Percentiles rank a stretch among this genome's conserved stretches.
phyloP scores from a whole-genome alignment of 2,329 filamentous ascomycete genomes.

The Aureobasidium namibiae region DNA sequence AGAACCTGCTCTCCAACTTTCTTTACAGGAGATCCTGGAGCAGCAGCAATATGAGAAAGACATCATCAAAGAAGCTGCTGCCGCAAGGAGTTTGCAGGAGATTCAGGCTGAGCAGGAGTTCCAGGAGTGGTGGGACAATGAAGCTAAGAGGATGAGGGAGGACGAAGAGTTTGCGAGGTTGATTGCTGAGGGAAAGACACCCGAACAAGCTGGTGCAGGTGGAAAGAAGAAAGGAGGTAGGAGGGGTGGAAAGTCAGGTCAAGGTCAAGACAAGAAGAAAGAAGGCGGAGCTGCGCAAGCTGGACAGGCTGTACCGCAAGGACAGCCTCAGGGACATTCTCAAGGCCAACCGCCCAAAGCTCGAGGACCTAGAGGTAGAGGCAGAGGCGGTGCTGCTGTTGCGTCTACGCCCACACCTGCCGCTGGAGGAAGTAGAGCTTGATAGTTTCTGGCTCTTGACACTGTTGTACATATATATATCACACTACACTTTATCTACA shows the following conservation, averaged over 20 bases:
- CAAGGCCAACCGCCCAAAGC: not conserved
- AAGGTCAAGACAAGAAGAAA: constrained; percentile 17
- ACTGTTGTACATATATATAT: too few relatives aligned
- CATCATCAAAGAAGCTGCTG: constrained; percentile 68
- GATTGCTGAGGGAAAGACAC: not conserved
- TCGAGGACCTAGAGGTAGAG: not conserved
- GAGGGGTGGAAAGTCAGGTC: constrained; percentile 15
- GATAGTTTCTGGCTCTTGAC: not conserved
- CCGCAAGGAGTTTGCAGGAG: constrained; percentile 80
- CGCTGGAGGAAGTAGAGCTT: not conserved
- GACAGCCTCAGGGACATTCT: too few relatives aligned
- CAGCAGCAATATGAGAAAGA: constrained; percentile 82
- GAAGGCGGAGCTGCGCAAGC: not conserved
- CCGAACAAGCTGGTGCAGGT: not conserved
- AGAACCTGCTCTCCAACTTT: constrained; percentile 59
- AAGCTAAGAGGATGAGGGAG: constrained; percentile 56
- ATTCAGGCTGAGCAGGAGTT: constrained; percentile 97
- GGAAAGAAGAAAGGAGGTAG: constrained; percentile 18
- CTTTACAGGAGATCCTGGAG: constrained; percentile 79
- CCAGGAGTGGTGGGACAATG: constrained; percentile 91
- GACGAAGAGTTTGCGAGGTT: constrained; percentile 16
- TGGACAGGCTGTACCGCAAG: not conserved
- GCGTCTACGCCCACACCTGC: not conserved
- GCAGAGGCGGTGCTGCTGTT: not conserved
- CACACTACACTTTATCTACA: too few relatives aligned